A percentile compares a stretch with the other conserved stretches of the same genome.
These are phyloP conservation scores for Amylostereum chailletii DNA, from an alignment of 1,284 basidiomycete species.

Conservation along the genomic window DNA sequence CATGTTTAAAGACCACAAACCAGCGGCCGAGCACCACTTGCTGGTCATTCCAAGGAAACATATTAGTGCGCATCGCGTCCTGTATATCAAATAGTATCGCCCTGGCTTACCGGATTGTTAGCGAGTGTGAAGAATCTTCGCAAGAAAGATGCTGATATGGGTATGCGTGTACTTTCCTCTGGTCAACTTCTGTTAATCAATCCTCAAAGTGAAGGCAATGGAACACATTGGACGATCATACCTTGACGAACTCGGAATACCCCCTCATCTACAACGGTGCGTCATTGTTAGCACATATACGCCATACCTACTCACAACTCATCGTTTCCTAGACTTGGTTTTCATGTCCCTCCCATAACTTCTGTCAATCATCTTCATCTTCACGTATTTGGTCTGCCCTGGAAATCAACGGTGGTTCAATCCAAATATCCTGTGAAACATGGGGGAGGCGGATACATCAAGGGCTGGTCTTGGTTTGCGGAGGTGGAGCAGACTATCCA, in stretches of 20 bases:
- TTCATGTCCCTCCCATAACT: conserved; percentile 78
- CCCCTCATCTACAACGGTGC: conserved; percentile 36
- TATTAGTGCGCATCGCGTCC: conserved; percentile 30
- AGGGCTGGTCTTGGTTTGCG: conserved; percentile 76
- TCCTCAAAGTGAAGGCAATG: conserved; percentile 49
- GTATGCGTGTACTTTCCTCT: conserved; percentile 1
- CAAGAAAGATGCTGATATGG: conserved; percentile 7
- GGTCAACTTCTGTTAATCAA: not conserved
- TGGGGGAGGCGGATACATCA: conserved; percentile 34
- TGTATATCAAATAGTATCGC: not conserved
- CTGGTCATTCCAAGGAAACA: conserved; percentile 60
- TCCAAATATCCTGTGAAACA: conserved; percentile 50
- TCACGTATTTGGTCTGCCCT: conserved; percentile 69
- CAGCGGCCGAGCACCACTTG: conserved; percentile 53
- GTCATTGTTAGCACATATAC: conserved; percentile 6
- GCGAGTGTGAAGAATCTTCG: conserved; percentile 17
- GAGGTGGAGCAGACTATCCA: conserved; percentile 53
- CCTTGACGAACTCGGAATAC: conserved; percentile 38
- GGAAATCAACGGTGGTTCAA: conserved; percentile 33
- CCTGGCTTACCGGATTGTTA: conserved; percentile 2
- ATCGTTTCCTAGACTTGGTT: conserved; percentile 47
- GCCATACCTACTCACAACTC: conserved; percentile 1
- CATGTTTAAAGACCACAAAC: conserved; percentile 57
- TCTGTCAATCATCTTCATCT: conserved; percentile 77
- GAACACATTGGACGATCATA: conserved; percentile 44